Conservation (phyloP, 2,329 filamentous ascomycete species). For the Neurospora sp. region DNA sequence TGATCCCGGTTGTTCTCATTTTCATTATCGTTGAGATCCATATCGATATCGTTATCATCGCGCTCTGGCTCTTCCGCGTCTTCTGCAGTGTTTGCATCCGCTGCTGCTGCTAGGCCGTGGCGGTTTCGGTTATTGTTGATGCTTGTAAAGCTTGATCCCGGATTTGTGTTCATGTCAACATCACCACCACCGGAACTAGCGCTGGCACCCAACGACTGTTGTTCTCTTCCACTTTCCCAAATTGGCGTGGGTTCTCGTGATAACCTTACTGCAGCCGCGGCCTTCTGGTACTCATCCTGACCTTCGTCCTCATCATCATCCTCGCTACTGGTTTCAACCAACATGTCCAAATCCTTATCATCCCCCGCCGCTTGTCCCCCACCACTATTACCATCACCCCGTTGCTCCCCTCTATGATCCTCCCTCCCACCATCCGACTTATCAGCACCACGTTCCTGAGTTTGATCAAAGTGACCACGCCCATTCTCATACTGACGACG, state of each 20-base stretch:
- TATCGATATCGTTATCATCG: too few relatives aligned
- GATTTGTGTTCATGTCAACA: background rate
- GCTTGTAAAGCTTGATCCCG: background rate
- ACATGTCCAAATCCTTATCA: slow-evolving; percentile 42
- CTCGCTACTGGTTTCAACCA: slow-evolving; percentile 36
- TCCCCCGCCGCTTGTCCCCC: background rate
- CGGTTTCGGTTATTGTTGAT: background rate
- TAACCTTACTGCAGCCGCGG: background rate
- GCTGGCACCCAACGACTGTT: background rate
- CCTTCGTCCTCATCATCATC: slow-evolving; percentile 30
- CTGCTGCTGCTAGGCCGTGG: background rate
- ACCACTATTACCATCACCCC: background rate
- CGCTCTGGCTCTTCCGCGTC: too few relatives aligned
- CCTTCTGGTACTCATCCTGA: background rate
- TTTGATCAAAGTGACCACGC: background rate
- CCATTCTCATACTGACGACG: background rate
- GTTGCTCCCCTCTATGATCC: background rate
- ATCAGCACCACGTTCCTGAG: background rate
- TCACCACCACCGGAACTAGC: background rate
- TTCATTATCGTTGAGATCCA: too few relatives aligned
- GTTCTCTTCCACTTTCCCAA: background rate
- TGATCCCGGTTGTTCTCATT: too few relatives aligned
- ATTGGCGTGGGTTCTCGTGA: background rate
- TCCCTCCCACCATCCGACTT: background rate
- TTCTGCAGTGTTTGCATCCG: background rate